Conservation (phyloP, 2,329 filamentous ascomycete genomes). For the Rachicladosporium sp. region DNA sequence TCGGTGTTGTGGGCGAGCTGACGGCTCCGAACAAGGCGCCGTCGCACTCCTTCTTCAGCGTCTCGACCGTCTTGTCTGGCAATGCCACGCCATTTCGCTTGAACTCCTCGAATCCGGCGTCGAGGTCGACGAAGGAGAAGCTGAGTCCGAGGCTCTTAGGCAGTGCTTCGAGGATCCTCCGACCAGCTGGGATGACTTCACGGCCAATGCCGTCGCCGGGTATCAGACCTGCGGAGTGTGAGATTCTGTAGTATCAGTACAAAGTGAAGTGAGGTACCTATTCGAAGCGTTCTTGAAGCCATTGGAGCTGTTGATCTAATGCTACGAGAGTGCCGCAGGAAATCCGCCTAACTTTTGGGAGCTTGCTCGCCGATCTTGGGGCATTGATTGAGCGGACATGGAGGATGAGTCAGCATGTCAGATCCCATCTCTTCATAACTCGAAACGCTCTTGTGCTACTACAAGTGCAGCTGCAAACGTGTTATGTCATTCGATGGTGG, state of each 20-base stretch:
- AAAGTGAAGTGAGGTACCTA: not conserved
- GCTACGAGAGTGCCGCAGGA: too few relatives aligned
- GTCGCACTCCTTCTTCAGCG: slow-evolving; percentile 83
- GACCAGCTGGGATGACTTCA: slow-evolving; percentile 91
- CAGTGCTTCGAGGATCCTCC: slow-evolving; percentile 82
- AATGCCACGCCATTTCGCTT: slow-evolving; percentile 78
- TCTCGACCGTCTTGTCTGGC: slow-evolving; percentile 79
- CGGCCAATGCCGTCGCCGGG: slow-evolving; percentile 96
- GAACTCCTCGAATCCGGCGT: slow-evolving; percentile 89
- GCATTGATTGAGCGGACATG: too few relatives aligned
- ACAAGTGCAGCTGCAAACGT: too few relatives aligned
- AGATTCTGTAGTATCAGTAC: not conserved
- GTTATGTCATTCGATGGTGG: too few relatives aligned
- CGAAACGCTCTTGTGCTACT: too few relatives aligned
- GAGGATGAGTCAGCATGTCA: too few relatives aligned
- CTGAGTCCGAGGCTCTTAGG: slow-evolving; percentile 81
- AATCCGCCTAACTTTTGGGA: too few relatives aligned
- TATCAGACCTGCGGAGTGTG: slow-evolving; percentile 61
- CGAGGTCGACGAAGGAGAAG: slow-evolving; percentile 87
- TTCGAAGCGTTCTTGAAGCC: slow-evolving; percentile 6
- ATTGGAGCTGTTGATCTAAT: not conserved
- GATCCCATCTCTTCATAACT: too few relatives aligned
- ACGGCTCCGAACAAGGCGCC: slow-evolving; percentile 95
- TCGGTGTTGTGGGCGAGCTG: slow-evolving; percentile 75
- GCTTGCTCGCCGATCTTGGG: too few relatives aligned